Base-by-base conservation (phyloP, 768 basidiomycete genomes). In the Daedalea quercina region DNA sequence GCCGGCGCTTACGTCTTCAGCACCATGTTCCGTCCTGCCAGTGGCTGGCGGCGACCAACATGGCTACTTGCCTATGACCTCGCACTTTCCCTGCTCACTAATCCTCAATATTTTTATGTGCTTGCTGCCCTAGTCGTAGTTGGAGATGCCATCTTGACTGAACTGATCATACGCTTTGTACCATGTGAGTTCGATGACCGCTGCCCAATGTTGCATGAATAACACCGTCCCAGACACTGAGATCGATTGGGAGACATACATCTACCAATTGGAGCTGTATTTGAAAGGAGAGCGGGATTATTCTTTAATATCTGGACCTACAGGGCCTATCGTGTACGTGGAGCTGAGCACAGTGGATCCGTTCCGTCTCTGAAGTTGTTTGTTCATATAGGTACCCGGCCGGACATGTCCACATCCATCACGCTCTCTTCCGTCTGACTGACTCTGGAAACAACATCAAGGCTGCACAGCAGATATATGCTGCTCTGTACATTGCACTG, bases 231-330 rank as follows among this genome's bases (percentile, higher is more conserved):
- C 73, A 97, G 95, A 94, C 71, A 98, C 96, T 11, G 94, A 99
- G 70, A 99, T 99, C 61, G 96, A 99, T 70, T 98, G 91, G 84
- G 79, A 85, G 63, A 97, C 96, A 0, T 99, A 99, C 65, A 92
- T 97, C 83, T 73, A 85, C 49, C 96, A 98, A 50, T 78, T 89
- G 1, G 77, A 85, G 52, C 65, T 87, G 40, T 93, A 90, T 70
- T 61, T 89, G 44, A 78, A 81, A 51, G 94, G 94, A 31, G 86
- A 94, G 65, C 76, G 85, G 44, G 80, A 94, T 63, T 99, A 99
- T 65, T 76, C 80, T 12, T 68, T 74, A 54, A 86, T 99, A 47
- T 73, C 79, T 52, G 96, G 96, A 0, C 94, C 93, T 1, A 96
- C 93, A 6, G 96, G 96, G 15, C 91, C 89, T 9, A 72, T 95